Conservation (phyloP, 1,139 yeast species). For the Suhomyces ambrosiae region DNA sequence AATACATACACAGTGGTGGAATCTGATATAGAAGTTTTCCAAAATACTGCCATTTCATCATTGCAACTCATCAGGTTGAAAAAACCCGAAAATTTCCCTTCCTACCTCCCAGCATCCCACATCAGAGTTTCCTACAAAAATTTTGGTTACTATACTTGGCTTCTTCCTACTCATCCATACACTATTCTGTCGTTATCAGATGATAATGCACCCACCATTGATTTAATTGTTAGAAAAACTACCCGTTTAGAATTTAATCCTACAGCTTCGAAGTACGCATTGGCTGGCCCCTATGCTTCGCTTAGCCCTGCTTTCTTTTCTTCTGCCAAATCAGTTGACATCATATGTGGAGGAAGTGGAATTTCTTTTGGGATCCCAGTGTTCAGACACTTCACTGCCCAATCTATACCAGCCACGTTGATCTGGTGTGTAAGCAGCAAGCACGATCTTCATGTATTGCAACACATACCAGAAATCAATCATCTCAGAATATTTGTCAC, state of each 20-base stretch:
- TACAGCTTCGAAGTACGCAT: slow-evolving; percentile 17
- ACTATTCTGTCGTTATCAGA: slow-evolving; percentile 26
- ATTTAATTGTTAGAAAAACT: slow-evolving; percentile 25
- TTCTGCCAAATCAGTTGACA: slow-evolving; percentile 54
- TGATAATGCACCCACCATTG: slow-evolving; percentile 21
- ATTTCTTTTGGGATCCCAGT: slow-evolving; percentile 74
- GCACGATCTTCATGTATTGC: slow-evolving; percentile 46
- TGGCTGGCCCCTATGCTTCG: slow-evolving; percentile 35
- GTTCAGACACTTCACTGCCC: slow-evolving; percentile 35
- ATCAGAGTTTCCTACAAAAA: slow-evolving; percentile 30
- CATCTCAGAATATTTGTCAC: slow-evolving; percentile 27
- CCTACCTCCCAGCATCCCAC: slow-evolving; percentile 40
- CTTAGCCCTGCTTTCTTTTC: slow-evolving; percentile 29
- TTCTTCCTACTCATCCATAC: slow-evolving; percentile 45
- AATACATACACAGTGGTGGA: slow-evolving; percentile 11
- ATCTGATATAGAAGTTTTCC: slow-evolving; percentile 14
- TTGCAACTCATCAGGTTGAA: slow-evolving; percentile 30
- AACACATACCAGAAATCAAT: slow-evolving; percentile 31
- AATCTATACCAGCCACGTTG: slow-evolving; percentile 16
- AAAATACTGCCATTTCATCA: slow-evolving; percentile 20
- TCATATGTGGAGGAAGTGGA: slow-evolving; percentile 88
- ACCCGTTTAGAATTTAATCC: slow-evolving; percentile 17
- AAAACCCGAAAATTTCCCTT: slow-evolving; percentile 27
- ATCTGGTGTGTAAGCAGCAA: slow-evolving; percentile 57
- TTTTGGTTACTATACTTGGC: slow-evolving; percentile 22